These are phyloP conservation scores for Xenoacremonium recifei DNA, from an alignment of 2,329 filamentous ascomycete species.

Conservation along the genomic window DNA sequence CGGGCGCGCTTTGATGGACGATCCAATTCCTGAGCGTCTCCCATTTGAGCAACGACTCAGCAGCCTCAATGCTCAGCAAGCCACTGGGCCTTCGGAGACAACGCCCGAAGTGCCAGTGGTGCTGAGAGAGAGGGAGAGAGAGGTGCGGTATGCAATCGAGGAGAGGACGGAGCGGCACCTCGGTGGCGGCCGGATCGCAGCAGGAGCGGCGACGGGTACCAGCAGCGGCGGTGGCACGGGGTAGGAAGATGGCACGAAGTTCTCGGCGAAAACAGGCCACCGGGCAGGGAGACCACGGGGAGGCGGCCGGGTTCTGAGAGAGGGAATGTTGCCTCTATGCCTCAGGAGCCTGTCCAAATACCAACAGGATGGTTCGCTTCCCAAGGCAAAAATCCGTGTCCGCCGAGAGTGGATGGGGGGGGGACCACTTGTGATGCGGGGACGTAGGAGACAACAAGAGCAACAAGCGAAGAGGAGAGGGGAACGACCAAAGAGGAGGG, in stretches of 20 bases:
- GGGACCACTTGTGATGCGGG: constrained; percentile 23
- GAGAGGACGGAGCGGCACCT: constrained; percentile 9
- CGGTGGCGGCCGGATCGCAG: constrained; percentile 19
- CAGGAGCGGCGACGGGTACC: background rate
- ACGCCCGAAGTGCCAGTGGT: constrained; percentile 16
- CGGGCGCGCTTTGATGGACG: constrained; percentile 29
- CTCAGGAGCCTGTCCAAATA: constrained; percentile 22
- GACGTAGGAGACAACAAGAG: constrained; percentile 25
- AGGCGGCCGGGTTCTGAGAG: constrained; percentile 11
- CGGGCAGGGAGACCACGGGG: constrained; percentile 6
- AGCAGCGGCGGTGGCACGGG: constrained; percentile 12
- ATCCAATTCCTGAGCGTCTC: constrained; percentile 21
- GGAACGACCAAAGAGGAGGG: constrained; percentile 5
- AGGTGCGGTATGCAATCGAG: constrained; percentile 13
- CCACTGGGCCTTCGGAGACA: constrained; percentile 10
- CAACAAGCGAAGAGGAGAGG: constrained; percentile 18
- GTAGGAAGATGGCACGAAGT: constrained; percentile 12
- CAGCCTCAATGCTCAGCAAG: constrained; percentile 9
- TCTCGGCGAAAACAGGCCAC: constrained; percentile 16
- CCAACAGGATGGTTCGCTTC: constrained; percentile 29
- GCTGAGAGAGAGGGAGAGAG: no score
- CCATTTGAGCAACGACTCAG: constrained; percentile 21
- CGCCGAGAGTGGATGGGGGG: constrained; percentile 25
- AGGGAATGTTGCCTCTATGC: constrained; percentile 16
- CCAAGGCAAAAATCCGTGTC: constrained; percentile 23